phyloP scores from a whole-genome alignment of 1,139 yeast genomes.

The Hyphopichia burtonii region DNA sequence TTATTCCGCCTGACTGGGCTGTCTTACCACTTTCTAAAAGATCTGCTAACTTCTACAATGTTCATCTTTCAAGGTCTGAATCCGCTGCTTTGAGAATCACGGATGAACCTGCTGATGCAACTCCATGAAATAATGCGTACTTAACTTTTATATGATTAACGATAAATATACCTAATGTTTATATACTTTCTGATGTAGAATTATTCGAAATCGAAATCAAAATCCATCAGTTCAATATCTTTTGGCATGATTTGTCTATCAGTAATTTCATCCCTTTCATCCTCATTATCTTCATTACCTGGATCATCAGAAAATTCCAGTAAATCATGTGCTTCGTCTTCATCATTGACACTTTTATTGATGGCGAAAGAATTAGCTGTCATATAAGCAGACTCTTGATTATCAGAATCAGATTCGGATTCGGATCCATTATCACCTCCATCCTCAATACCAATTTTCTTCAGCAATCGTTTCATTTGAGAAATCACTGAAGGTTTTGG shows the following conservation, averaged over 20 bases:
- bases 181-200: neutral
- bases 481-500: constrained; percentile 18
- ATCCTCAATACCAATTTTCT: neutral
- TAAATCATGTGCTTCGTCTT: neutral
- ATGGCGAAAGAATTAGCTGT: neutral
- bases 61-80: constrained; percentile 15
- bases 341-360: neutral
- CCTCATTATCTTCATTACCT: constrained; percentile 10
- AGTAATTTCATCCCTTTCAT: constrained; percentile 8
- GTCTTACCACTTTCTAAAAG: constrained; percentile 24
- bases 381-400: neutral
- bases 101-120: neutral
- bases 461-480: constrained; percentile 1
- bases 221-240: constrained; percentile 19
- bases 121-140: neutral
- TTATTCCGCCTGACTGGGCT: constrained; percentile 38
- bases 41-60: constrained; percentile 16
- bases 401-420: neutral
- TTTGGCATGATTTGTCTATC: constrained; percentile 2
- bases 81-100: neutral
- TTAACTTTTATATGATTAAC: neutral
- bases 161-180: neutral
- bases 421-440: neutral
- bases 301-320: constrained; percentile 7
- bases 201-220: constrained; percentile 30